Percentiles rank a stretch among this genome's conserved stretches.
These are phyloP conservation scores for Trichophyton simii DNA, from an alignment of 2,329 filamentous ascomycete genomes.

Conservation along the genomic window DNA sequence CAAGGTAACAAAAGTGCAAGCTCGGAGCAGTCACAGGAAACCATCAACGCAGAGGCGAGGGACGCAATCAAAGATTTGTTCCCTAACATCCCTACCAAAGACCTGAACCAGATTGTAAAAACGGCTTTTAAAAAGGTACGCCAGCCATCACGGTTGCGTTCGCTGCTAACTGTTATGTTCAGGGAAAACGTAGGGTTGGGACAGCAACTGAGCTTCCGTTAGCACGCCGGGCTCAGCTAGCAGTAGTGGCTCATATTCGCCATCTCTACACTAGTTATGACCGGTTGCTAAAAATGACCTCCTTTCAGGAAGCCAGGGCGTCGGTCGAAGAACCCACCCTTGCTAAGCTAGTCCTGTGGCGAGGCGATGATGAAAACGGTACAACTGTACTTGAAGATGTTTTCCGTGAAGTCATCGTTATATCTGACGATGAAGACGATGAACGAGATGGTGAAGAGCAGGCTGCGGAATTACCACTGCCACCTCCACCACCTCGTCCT, in stretches of 20 bases:
- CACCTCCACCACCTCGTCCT: background rate
- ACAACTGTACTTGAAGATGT: conserved; percentile 47
- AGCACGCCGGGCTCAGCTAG: conserved; percentile 47
- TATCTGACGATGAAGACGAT: conserved; percentile 48
- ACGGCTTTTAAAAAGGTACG: conserved; percentile 48
- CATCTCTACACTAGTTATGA: conserved; percentile 53
- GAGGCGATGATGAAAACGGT: conserved; percentile 45
- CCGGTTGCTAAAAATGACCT: conserved; percentile 40
- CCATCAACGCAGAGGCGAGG: conserved; percentile 45
- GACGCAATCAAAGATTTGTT: conserved; percentile 50
- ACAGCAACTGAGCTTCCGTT: conserved; percentile 43
- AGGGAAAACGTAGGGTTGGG: conserved; percentile 47
- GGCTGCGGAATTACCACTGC: conserved; percentile 4
- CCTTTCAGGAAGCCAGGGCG: conserved; percentile 43
- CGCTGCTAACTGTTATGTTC: conserved; percentile 15
- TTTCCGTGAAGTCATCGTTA: conserved; percentile 51
- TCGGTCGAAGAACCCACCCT: conserved; percentile 44
- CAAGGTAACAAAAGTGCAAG: conserved; percentile 14
- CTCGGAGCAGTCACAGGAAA: conserved; percentile 30
- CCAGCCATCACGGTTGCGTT: conserved; percentile 9
- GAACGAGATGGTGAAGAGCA: conserved; percentile 22
- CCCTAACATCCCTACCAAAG: conserved; percentile 48
- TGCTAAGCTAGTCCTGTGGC: conserved; percentile 49
- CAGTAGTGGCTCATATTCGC: conserved; percentile 50
- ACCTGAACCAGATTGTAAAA: conserved; percentile 46